phyloP scores from a whole-genome alignment of 129 eudicot genomes.

The Flaveria trinervia region DNA sequence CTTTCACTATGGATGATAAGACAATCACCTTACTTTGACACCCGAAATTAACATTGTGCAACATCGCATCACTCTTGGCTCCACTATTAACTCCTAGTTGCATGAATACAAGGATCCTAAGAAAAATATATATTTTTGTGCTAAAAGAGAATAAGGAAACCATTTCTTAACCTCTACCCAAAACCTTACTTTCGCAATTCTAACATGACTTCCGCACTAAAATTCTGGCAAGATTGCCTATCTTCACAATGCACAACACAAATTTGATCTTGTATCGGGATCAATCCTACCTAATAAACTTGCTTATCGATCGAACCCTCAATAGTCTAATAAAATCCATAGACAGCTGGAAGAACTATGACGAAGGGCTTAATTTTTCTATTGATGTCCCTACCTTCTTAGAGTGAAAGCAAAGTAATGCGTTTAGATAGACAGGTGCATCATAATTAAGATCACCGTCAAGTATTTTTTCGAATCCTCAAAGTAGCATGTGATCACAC shows the following conservation, averaged over 20 bases:
- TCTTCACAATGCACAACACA: not conserved
- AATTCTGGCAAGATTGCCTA: not conserved
- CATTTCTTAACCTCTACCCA: no score
- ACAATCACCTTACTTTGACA: not conserved
- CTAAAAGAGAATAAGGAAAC: no score
- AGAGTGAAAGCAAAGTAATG: no score
- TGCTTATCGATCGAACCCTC: not conserved
- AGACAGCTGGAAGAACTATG: no score
- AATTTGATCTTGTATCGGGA: not conserved
- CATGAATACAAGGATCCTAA: not conserved
- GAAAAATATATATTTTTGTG: no score
- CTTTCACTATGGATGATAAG: not conserved
- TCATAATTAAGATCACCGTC: no score
- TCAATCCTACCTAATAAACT: not conserved
- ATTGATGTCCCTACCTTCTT: no score
- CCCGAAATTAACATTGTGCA: not conserved
- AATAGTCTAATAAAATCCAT: no score
- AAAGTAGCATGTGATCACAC: no score
- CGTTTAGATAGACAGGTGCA: no score
- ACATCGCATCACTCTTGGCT: not conserved
- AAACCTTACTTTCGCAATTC: not conserved
- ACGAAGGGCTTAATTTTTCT: no score
- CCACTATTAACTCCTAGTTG: not conserved
- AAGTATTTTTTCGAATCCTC: no score
- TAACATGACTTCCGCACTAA: not conserved